A percentile compares a stretch with the other conserved stretches of the same genome.
phyloP scores from a whole-genome alignment of 257 asterid genomes.

The Solanum chaucha region DNA sequence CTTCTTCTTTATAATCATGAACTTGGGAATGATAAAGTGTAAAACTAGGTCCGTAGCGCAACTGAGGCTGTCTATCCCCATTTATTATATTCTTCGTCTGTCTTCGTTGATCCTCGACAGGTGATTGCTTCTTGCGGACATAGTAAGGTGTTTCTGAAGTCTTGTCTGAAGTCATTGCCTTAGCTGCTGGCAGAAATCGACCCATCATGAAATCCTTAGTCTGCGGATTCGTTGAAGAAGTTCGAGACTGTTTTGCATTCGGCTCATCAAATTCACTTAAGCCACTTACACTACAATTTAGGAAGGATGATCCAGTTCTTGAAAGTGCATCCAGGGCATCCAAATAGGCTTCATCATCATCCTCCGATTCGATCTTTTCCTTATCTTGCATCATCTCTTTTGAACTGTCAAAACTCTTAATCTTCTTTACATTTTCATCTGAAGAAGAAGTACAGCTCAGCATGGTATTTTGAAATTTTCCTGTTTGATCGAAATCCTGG shows the following conservation, averaged over 20 bases:
- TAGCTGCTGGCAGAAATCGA: conserved; percentile 92
- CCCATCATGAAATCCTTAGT: conserved; percentile 66
- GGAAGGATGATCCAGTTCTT: conserved; percentile 51
- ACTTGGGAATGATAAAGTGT: conserved; percentile 30
- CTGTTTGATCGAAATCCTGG: conserved; percentile 12
- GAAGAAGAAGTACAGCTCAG: background rate
- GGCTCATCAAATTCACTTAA: conserved; percentile 45
- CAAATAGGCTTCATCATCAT: conserved; percentile 41
- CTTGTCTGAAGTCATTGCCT: conserved; percentile 50
- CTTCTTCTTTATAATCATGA: conserved; percentile 19
- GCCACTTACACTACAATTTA: conserved; percentile 70
- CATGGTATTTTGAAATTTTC: background rate
- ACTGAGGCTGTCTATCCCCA: conserved; percentile 30
- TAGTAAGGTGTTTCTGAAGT: conserved; percentile 40
- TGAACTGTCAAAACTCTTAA: conserved; percentile 8
- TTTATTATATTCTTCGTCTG: conserved; percentile 21
- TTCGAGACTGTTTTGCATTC: conserved; percentile 20
- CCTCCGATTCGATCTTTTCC: conserved; percentile 27
- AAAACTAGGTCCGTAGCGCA: conserved; percentile 72
- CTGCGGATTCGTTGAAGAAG: conserved; percentile 22
- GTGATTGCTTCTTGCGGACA: conserved; percentile 35
- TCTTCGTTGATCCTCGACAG: conserved; percentile 21
- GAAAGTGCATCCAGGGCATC: conserved; percentile 80
- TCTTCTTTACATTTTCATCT: conserved; percentile 6
- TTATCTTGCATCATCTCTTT: conserved; percentile 14